A percentile compares a stretch with the other conserved stretches of the same genome.
Evolutionary conservation across 108 stramenopile species (phyloP).

Genomic region (Skeletonema marinoi): DNA sequence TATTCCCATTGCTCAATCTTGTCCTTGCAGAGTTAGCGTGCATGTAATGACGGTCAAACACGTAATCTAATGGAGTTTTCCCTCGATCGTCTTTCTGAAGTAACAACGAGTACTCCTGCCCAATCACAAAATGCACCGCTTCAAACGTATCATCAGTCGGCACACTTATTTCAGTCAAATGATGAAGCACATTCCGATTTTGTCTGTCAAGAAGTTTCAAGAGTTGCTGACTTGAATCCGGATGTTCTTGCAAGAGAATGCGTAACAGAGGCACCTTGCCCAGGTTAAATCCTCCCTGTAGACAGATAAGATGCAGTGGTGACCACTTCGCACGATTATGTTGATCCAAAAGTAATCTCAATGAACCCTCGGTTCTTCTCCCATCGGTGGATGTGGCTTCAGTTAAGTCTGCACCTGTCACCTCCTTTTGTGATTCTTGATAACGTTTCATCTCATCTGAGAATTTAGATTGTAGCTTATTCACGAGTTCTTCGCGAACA

Average conservation of each 20-base stretch:
- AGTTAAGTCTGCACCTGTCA: neutral
- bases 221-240: conserved; percentile 1
- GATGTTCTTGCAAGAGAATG: conserved; percentile 25
- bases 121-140: conserved; percentile 16
- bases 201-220: conserved; percentile 28
- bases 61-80: conserved; percentile 24
- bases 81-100: conserved; percentile 12
- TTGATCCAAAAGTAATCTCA: conserved; percentile 38
- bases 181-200: conserved; percentile 34
- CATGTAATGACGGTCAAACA: conserved; percentile 5
- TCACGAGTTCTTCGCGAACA: neutral
- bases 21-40: no score
- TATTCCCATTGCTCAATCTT: no score
- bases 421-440: neutral
- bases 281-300: no score
- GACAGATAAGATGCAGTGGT: conserved; percentile 38
- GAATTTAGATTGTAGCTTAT: neutral
- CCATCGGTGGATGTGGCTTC: neutral
- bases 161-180: conserved; percentile 3
- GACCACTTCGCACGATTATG: conserved; percentile 29
- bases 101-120: conserved; percentile 7
- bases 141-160: conserved; percentile 15
- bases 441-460: neutral
- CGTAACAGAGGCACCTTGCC: conserved; percentile 15
- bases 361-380: conserved; percentile 27